Base-by-base conservation (phyloP, 83 land plant genomes). In the Larix sibirica region DNA sequence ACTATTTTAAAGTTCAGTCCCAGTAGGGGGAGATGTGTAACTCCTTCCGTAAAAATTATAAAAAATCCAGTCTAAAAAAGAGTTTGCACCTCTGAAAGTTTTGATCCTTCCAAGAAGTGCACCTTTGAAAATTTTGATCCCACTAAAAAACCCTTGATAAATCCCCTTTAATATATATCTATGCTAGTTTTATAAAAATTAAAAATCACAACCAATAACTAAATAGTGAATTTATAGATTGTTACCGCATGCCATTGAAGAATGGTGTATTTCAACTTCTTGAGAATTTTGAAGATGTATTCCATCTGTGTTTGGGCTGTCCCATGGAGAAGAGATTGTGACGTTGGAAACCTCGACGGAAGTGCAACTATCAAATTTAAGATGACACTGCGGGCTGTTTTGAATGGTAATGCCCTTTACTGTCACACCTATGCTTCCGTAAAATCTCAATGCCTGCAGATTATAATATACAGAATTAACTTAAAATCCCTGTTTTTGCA, bases 321-420 rank as follows among this genome's bases (percentile, higher is more conserved):
- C 47, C 13, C 60, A 61, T 1, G 90, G 90, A 38, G 91, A 79
- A 54, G 75, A 62, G 74, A 88, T 81, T 82, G 80, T 66, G 33
- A 89, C 44, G 81, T 84, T 79, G n/a, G 28, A 65, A 44, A 89
- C 88, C 8, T 28, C 20, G 24, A 88, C 87, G 3, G 71, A 77
- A n/a, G 33, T 60, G 76, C 91, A 89, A 79, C 77, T 89, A 62
- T 89, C 91, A 40, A 89, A 88, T 73, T 87, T 88, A 59, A 89
- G 85, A 50, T 89, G 91, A n/a, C 82, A 84, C 58, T 88, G 87
- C 1, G 91, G 91, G 85, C 87, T 88, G 85, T 89, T 85, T 59
- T 62, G 64, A 68, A 89, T 84, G 33, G 79, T 71, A 24, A 85
- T 23, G 56, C 80, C 81, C 59, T 82, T 47, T 17, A 89, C 87